phyloP scores from a whole-genome alignment of 1,284 basidiomycete species.

The Leccinum brunneo-olivaceum region DNA sequence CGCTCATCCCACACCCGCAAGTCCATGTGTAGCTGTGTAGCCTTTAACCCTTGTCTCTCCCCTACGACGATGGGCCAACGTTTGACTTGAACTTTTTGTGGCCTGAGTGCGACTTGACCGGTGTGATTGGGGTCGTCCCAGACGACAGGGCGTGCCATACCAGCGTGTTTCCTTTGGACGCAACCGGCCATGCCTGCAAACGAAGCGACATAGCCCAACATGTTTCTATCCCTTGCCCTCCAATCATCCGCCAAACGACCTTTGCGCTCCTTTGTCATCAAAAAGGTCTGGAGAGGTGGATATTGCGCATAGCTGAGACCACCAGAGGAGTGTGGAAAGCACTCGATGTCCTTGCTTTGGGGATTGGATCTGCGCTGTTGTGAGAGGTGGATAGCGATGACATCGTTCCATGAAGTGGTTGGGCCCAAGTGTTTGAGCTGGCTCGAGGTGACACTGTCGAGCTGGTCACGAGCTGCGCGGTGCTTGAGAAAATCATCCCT shows the following conservation, averaged over 20 bases:
- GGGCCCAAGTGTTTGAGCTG: slow-evolving; percentile 28
- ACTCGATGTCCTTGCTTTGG: slow-evolving; percentile 44
- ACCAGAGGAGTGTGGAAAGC: slow-evolving; percentile 55
- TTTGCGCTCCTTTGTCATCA: slow-evolving; percentile 46
- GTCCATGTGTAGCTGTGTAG: slow-evolving; percentile 25
- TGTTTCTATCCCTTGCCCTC: slow-evolving; percentile 8
- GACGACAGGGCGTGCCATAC: slow-evolving; percentile 17
- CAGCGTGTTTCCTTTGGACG: slow-evolving; percentile 22
- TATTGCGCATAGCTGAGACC: slow-evolving; percentile 56
- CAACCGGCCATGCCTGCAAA: slow-evolving; percentile 27
- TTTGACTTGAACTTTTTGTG: slow-evolving; percentile 21
- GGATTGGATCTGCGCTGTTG: slow-evolving; percentile 27
- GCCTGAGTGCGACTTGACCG: slow-evolving; percentile 26
- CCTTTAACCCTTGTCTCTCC: slow-evolving; percentile 33
- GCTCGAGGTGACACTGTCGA: slow-evolving; percentile 17
- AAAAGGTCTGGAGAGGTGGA: slow-evolving; percentile 45
- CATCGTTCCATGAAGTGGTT: slow-evolving; percentile 28
- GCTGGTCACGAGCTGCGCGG: slow-evolving; percentile 22
- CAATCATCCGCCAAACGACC: slow-evolving; percentile 47
- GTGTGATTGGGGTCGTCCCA: slow-evolving; percentile 28
- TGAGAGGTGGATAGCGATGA: slow-evolving; percentile 34
- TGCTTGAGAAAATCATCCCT: slow-evolving; percentile 46
- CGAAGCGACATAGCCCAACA: slow-evolving; percentile 25
- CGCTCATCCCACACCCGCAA: slow-evolving; percentile 25
- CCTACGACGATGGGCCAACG: slow-evolving; percentile 36